Conservation (phyloP, 169 alveolate species). For the Plasmodium knowlesi region DNA sequence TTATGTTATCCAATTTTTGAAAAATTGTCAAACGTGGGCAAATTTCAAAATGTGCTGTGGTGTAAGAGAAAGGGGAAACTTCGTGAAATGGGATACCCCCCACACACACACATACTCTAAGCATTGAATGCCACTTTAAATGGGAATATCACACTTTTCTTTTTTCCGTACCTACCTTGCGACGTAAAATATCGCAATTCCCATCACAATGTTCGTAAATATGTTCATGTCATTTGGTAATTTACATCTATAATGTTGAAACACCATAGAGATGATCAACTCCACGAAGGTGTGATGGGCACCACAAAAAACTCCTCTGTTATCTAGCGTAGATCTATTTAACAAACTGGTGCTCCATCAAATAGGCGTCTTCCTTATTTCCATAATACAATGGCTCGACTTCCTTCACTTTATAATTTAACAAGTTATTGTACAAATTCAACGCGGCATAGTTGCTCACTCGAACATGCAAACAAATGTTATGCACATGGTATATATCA, state of each 20-base stretch:
- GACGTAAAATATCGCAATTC: background rate
- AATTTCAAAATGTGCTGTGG: background rate
- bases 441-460: constrained; percentile 84
- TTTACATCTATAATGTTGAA: background rate
- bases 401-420: constrained; percentile 83
- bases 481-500: constrained; percentile 54
- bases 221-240: background rate
- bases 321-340: background rate
- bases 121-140: background rate
- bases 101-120: no score
- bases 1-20: background rate
- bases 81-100: background rate
- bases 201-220: background rate
- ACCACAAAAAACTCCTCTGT: background rate
- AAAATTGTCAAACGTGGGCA: background rate
- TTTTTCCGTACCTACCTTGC: background rate
- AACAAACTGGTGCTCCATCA: constrained; percentile 76
- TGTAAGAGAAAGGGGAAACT: background rate
- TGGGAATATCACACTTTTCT: background rate
- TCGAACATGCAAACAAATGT: constrained; percentile 80
- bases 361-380: constrained; percentile 85
- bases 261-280: background rate
- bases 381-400: constrained; percentile 78
- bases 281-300: background rate
- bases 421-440: constrained; percentile 74